Evolutionary conservation across 257 asterid species (phyloP), one percentile per base, ranked within the genome.

Genomic region (Oldenlandia corymbosa): DNA sequence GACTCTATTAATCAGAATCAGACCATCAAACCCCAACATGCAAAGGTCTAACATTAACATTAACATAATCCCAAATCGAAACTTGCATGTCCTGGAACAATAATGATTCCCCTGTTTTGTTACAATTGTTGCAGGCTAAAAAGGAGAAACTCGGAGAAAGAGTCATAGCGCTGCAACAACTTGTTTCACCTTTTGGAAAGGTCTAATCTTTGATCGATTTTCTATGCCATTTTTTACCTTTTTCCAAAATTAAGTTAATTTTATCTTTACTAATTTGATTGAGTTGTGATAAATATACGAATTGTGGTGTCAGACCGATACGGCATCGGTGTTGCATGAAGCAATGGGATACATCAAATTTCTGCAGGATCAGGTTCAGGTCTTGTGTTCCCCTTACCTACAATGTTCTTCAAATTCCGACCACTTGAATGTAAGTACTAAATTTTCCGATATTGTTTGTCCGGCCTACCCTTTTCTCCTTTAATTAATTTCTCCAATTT

Each of bases 151-250:
- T 92, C 31, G 96, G 98, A 46, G 96, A 87, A 67, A 86, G 96
- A 73, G 84, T 91, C 45, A 66, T 87, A 16, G 95, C 95, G n/a
- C 64, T 91, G 86, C 98, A 88, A 62, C 95, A 88, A 30, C 95
- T 91, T 3, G 96, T 91, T 27, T 91, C 98, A 16, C 98, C 98
- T 30, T 91, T 86, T 70, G 98, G 98, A 65, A 91, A 91, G 98
- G 98, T 88, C n/a, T 18, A 58, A 26, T 54, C 34, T 45, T 37
- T n/a, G 0, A 1, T 24, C n/a, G n/a, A n/a, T n/a, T n/a, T n/a
- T n/a, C n/a, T n/a, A n/a, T n/a, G n/a, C n/a, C n/a, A n/a, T n/a
- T n/a, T n/a, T n/a, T n/a, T n/a, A n/a, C n/a, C n/a, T n/a, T n/a
- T n/a, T n/a, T n/a, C n/a, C n/a, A n/a, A n/a, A n/a, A n/a, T n/a